Evolutionary conservation across 2,329 filamentous ascomycete species (phyloP).

Genomic region (Pyrenophora seminiperda): DNA sequence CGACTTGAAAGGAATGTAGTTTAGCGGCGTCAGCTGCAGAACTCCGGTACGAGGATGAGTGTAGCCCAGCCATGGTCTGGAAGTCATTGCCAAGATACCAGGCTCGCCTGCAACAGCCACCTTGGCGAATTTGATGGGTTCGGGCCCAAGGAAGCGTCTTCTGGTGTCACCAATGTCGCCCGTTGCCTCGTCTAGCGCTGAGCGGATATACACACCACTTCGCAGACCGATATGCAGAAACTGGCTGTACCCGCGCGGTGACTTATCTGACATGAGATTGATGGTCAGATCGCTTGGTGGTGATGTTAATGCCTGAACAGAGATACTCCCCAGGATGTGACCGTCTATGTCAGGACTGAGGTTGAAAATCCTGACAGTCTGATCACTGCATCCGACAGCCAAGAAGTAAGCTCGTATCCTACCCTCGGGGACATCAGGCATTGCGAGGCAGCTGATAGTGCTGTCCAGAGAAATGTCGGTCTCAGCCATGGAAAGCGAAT

Average conservation of each 20-base stretch:
- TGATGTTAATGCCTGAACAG: slow-evolving; percentile 89
- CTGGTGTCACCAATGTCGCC: slow-evolving; percentile 94
- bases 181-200: slow-evolving; percentile 91
- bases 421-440: slow-evolving; percentile 91
- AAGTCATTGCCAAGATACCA: slow-evolving; percentile 87
- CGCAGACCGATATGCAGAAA: slow-evolving; percentile 96
- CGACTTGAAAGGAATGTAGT: slow-evolving; percentile 86
- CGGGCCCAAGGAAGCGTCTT: slow-evolving; percentile 91
- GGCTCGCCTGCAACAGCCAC: slow-evolving; percentile 86
- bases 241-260: slow-evolving; percentile 82
- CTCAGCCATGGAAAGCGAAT: slow-evolving; percentile 86
- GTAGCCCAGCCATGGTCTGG: slow-evolving; percentile 94
- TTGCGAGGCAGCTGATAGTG: slow-evolving; percentile 90
- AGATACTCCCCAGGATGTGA: slow-evolving; percentile 77
- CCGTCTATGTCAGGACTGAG: slow-evolving; percentile 82
- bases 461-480: slow-evolving; percentile 95
- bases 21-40: slow-evolving; percentile 90
- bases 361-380: slow-evolving; percentile 90
- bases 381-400: slow-evolving; percentile 95
- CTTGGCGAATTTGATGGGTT: slow-evolving; percentile 85
- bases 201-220: slow-evolving; percentile 94
- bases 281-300: slow-evolving; percentile 87
- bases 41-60: slow-evolving; percentile 83
- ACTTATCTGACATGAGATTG: slow-evolving; percentile 94
- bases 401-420: slow-evolving; percentile 87